Evolutionary conservation across 148 eudicot species (phyloP).

Genomic region (Cornus controversa): DNA sequence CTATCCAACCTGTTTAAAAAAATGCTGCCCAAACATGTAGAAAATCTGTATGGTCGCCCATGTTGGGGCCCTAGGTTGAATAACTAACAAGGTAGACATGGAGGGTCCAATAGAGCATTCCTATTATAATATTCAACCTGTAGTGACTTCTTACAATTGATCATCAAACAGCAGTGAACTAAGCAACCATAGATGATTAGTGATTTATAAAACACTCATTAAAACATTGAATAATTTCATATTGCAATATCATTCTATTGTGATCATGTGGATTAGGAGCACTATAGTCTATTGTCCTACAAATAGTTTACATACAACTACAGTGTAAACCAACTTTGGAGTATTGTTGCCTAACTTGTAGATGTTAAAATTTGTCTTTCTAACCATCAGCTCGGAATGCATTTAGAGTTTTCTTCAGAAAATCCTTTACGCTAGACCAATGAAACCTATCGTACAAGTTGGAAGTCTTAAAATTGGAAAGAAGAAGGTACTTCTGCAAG

Average conservation of each 20-base stretch:
- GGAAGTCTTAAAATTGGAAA: neutral
- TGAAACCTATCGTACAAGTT: neutral
- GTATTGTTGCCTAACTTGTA: neutral
- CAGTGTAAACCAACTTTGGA: slow-evolving; percentile 1
- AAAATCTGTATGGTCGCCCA: no score
- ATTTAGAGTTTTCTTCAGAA: neutral
- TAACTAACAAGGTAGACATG: neutral
- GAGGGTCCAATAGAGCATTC: neutral
- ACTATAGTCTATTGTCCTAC: neutral
- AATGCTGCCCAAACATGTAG: no score
- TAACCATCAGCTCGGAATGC: neutral
- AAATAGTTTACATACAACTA: neutral
- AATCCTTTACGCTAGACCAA: neutral
- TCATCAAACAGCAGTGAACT: neutral
- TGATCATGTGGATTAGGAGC: neutral
- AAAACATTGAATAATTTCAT: neutral
- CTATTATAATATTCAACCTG: neutral
- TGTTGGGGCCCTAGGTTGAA: no score
- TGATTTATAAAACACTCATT: neutral
- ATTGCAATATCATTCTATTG: neutral
- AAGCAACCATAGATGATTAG: neutral
- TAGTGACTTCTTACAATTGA: neutral
- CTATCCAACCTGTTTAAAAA: no score
- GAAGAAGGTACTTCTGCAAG: neutral
- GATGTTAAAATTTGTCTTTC: neutral